Conservation (phyloP, 2,329 filamentous ascomycete genomes). For the Ceratocystis huliohia region DNA sequence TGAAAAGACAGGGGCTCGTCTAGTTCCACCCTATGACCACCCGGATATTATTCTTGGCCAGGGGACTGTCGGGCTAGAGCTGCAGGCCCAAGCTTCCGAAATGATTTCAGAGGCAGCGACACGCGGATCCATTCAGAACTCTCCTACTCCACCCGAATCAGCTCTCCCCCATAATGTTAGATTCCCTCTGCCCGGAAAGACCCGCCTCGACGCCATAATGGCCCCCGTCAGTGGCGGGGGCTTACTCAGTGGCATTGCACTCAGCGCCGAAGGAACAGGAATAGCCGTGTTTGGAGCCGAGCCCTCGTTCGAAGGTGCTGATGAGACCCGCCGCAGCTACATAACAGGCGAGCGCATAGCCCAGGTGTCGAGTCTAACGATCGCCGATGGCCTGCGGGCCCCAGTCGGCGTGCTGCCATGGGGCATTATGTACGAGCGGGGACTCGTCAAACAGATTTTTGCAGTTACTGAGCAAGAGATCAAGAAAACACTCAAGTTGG, state of each 20-base stretch:
- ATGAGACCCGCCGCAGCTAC: slow-evolving; percentile 66
- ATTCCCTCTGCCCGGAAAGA: slow-evolving; percentile 18
- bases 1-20: slow-evolving; percentile 56
- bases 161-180: slow-evolving; percentile 14
- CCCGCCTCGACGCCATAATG: slow-evolving; percentile 56
- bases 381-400: slow-evolving; percentile 80
- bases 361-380: slow-evolving; percentile 60
- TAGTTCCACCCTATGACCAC: slow-evolving; percentile 88
- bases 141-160: background rate
- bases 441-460: slow-evolving; percentile 58
- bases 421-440: slow-evolving; percentile 57
- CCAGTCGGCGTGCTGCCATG: slow-evolving; percentile 68
- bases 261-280: slow-evolving; percentile 58
- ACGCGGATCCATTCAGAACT: slow-evolving; percentile 14
- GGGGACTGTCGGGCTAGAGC: slow-evolving; percentile 76
- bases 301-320: slow-evolving; percentile 67
- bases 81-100: slow-evolving; percentile 57
- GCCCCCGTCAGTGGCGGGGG: slow-evolving; percentile 81
- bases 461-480: slow-evolving; percentile 76
- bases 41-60: slow-evolving; percentile 84
- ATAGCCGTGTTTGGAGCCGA: slow-evolving; percentile 78
- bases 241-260: slow-evolving; percentile 70
- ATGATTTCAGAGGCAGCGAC: slow-evolving; percentile 32
- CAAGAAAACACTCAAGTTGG: slow-evolving; percentile 57
- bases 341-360: slow-evolving; percentile 50